These are phyloP conservation scores for Hypoxylon sp. DNA, from an alignment of 2,329 filamentous ascomycete genomes.

Conservation along the genomic window DNA sequence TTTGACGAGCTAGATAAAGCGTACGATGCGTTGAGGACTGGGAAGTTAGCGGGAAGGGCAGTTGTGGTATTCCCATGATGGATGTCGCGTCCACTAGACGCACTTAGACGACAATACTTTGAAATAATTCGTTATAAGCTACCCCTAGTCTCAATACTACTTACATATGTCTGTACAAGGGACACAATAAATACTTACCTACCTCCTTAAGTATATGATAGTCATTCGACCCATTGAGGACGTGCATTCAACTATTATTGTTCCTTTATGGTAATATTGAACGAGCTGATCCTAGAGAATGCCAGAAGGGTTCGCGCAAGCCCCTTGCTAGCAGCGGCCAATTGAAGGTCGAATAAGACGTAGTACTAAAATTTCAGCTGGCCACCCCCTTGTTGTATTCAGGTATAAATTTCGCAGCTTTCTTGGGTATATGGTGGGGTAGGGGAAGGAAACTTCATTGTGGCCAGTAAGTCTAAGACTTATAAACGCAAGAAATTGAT, in stretches of 20 bases:
- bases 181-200: no score
- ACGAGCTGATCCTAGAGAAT: slow-evolving; percentile 1
- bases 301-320: slow-evolving; percentile 3
- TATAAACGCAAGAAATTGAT: slow-evolving; percentile 9
- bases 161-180: no score
- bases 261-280: neutral
- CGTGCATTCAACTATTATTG: neutral
- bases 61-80: slow-evolving; percentile 41
- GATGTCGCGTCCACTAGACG: neutral
- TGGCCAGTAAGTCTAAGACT: neutral
- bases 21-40: slow-evolving; percentile 36
- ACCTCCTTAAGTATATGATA: neutral
- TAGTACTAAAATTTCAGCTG: neutral
- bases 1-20: slow-evolving; percentile 40
- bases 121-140: neutral
- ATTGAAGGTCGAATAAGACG: neutral
- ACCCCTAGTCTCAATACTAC: neutral
- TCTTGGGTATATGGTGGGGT: neutral
- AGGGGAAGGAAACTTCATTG: neutral
- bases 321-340: neutral
- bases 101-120: neutral
- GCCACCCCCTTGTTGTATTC: slow-evolving; percentile 2
- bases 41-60: slow-evolving; percentile 34
- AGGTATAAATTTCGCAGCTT: neutral
- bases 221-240: neutral